These are phyloP conservation scores for Lactifluus volemus DNA, from an alignment of 768 basidiomycete genomes.

Conservation along the genomic window DNA sequence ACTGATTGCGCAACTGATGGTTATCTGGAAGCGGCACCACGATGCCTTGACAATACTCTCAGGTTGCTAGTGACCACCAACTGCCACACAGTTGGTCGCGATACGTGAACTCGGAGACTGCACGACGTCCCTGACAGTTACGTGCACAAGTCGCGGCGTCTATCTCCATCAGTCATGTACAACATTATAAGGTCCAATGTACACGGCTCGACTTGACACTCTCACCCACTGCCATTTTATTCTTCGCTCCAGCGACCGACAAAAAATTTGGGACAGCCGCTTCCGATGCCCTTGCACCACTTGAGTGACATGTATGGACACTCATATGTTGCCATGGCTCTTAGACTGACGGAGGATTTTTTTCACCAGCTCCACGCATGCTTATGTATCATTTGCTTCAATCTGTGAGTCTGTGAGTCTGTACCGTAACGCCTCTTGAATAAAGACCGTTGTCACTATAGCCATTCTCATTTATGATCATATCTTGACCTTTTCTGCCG, in stretches of 20 bases:
- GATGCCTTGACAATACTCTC: not conserved
- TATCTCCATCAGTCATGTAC: too few relatives aligned
- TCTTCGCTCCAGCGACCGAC: not conserved
- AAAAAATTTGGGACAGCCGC: not conserved
- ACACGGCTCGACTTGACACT: too few relatives aligned
- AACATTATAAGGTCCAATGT: not conserved
- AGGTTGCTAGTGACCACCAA: not conserved
- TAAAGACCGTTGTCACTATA: slow-evolving; percentile 4
- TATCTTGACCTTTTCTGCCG: slow-evolving; percentile 27
- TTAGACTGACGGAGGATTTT: not conserved
- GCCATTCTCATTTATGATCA: slow-evolving; percentile 28
- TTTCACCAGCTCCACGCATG: not conserved
- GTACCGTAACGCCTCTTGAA: not conserved
- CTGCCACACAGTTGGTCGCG: not conserved
- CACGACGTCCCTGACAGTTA: too few relatives aligned
- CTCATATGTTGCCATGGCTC: not conserved
- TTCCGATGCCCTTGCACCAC: not conserved
- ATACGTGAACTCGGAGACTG: too few relatives aligned
- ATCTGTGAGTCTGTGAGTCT: not conserved
- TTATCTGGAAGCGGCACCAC: not conserved
- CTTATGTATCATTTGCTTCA: not conserved
- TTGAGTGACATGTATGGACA: not conserved
- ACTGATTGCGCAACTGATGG: not conserved
- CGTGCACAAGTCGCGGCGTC: too few relatives aligned
- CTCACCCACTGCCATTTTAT: not conserved